A percentile compares a stretch with the other conserved stretches of the same genome.
phyloP scores from a whole-genome alignment of 2,329 filamentous ascomycete species.

The Thyridium curvatum region DNA sequence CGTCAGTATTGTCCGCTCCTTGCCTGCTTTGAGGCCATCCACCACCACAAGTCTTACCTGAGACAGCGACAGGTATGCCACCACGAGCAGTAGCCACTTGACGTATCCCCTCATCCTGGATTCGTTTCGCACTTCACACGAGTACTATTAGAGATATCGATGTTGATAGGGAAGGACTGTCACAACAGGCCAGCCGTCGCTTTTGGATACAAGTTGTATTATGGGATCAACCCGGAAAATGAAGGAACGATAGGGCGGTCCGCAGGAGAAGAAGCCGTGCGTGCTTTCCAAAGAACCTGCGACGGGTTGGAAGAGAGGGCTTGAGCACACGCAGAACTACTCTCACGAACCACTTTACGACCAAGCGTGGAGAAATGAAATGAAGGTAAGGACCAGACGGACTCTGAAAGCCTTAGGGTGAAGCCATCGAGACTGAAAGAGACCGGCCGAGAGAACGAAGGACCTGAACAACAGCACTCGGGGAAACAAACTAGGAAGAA shows the following conservation, averaged over 20 bases:
- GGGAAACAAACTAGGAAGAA: too few species aligned
- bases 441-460: background rate
- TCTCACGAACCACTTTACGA: too few species aligned
- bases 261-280: too few species aligned
- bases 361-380: too few species aligned
- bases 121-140: constrained; percentile 2
- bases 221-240: constrained; percentile 17
- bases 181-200: constrained; percentile 21
- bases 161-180: constrained; percentile 5
- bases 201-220: constrained; percentile 4
- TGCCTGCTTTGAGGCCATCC: too few species aligned
- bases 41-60: constrained; percentile 21
- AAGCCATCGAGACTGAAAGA: too few species aligned
- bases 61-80: constrained; percentile 16
- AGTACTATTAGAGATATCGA: constrained; percentile 2
- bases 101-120: constrained; percentile 17
- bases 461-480: constrained; percentile 2
- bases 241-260: background rate
- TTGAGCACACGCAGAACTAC: too few species aligned
- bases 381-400: too few species aligned
- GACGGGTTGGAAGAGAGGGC: constrained; percentile 1
- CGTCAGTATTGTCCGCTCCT: background rate
- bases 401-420: too few species aligned
- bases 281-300: constrained; percentile 3
- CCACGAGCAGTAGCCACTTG: constrained; percentile 13